phyloP scores from a whole-genome alignment of 164 flowering plant species.

The Nymphaea thermarum region DNA sequence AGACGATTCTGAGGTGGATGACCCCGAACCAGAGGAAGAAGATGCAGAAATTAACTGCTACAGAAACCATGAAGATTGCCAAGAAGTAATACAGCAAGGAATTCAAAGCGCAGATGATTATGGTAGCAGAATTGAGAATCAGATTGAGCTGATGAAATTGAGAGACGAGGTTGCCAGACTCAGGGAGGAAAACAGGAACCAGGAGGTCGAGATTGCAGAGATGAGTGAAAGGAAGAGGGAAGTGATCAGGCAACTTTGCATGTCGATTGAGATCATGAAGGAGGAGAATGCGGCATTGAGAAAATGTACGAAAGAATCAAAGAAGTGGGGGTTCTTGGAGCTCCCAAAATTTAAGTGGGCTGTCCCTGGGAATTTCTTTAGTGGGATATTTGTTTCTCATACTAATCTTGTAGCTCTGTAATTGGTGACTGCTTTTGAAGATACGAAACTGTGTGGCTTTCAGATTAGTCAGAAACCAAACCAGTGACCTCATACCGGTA shows the following conservation, averaged over 20 bases:
- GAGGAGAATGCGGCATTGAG: conserved; percentile 43
- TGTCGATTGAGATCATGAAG: conserved; percentile 47
- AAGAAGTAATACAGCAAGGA: conserved; percentile 9
- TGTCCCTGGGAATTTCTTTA: conserved; percentile 36
- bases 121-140: conserved; percentile 13
- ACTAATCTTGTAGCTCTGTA: conserved; percentile 9
- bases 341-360: conserved; percentile 24
- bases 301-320: conserved; percentile 19
- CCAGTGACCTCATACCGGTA: too few relatives aligned
- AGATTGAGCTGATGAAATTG: conserved; percentile 17
- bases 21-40: conserved; percentile 23
- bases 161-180: conserved; percentile 47
- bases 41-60: neutral
- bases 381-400: conserved; percentile 8
- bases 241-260: conserved; percentile 67
- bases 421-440: neutral
- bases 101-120: conserved; percentile 10
- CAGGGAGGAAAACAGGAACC: conserved; percentile 38
- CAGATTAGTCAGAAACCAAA: too few relatives aligned
- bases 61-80: neutral
- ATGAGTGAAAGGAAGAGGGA: conserved; percentile 92
- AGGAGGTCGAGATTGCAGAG: conserved; percentile 30
- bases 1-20: conserved; percentile 25
- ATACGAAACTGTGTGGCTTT: too few relatives aligned
- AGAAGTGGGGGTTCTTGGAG: conserved; percentile 25